Base-by-base conservation (phyloP, 2,329 filamentous ascomycete genomes). In the Orbilia javanica region DNA sequence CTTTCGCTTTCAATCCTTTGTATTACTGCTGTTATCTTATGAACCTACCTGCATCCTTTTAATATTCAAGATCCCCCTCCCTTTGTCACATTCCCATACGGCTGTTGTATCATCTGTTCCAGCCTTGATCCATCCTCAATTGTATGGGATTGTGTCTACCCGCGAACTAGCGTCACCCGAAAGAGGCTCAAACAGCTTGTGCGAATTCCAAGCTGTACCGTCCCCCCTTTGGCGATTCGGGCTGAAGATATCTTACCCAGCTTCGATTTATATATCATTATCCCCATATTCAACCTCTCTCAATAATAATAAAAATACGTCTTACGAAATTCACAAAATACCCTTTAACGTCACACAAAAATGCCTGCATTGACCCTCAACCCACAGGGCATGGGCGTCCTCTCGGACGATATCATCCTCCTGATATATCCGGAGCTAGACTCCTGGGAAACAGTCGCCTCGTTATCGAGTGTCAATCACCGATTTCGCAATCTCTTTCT, bases 381-480 rank as follows among this genome's bases (percentile, higher is more conserved):
- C 10, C 48, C 52, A 15, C 4, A 31, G 29, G 60, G 60, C 20
- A 77, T 77, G 73, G 52, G 34, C 18, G 46, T 77, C 66, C 73
- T 77, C 66, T 46, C 73, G 25, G 70, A 77, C 39, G 73, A 77
- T 53, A 67, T 77, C 27, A 36, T 77, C 39, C 73, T 77, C 52
- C 42, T 77, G 22, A 62, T 77, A 39, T 77, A 77, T 22, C 73
- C 73, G 13, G 73, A 77, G 60, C 73, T 77, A 67, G 66, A 77
- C 66, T 77, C 73, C 15, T 77, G 73, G 73, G 50, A 63, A 42
- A 66, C 73, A 1, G 73, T 77, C 34, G 73, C 73, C 50, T 62
- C 73, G 18, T 60, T 77, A 71, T 77, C 73, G 73, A 77, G 73
- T 44, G 73, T 77, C 18, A 77, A 63, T 67, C 73, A 68, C 73